These are phyloP conservation scores for Botrytis squamosa DNA, from an alignment of 2,329 filamentous ascomycete species.

Conservation along the genomic window DNA sequence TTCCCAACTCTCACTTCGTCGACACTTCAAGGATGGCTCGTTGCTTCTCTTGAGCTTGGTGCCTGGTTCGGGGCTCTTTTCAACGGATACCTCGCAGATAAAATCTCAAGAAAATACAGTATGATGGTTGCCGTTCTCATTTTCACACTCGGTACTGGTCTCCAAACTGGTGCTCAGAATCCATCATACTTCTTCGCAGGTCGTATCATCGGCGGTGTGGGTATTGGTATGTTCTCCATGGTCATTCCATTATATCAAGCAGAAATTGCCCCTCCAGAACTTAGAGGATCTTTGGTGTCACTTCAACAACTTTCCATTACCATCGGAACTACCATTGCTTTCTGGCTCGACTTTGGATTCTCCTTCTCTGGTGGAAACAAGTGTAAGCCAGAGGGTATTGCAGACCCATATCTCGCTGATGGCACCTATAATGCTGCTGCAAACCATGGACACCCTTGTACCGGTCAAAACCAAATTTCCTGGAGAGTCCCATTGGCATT, in stretches of 20 bases:
- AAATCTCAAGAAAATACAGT: constrained; percentile 51
- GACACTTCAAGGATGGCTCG: constrained; percentile 40
- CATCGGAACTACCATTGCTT: constrained; percentile 45
- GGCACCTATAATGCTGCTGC: constrained; percentile 47
- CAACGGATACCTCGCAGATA: constrained; percentile 45
- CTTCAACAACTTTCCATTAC: constrained; percentile 60
- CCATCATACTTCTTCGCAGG: constrained; percentile 55
- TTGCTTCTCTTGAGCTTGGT: constrained; percentile 40
- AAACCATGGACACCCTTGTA: constrained; percentile 48
- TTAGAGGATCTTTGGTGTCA: constrained; percentile 59
- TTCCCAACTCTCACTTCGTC: constrained; percentile 39
- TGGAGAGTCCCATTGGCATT: constrained; percentile 63
- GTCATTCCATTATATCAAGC: constrained; percentile 59
- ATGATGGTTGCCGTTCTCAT: constrained; percentile 51
- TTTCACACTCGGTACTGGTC: constrained; percentile 51
- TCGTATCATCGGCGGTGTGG: constrained; percentile 49
- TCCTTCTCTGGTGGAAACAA: constrained; percentile 49
- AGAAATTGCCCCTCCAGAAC: constrained; percentile 56
- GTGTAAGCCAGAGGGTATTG: constrained; percentile 28
- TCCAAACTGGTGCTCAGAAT: constrained; percentile 44
- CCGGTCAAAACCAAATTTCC: constrained; percentile 39
- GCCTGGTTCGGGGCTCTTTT: constrained; percentile 38
- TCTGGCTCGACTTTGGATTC: constrained; percentile 61
- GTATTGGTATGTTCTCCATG: constrained; percentile 51
- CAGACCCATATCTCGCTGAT: constrained; percentile 9